These are phyloP conservation scores for Bimuria novae-zelandiae DNA, from an alignment of 2,329 filamentous ascomycete species.

Conservation along the genomic window DNA sequence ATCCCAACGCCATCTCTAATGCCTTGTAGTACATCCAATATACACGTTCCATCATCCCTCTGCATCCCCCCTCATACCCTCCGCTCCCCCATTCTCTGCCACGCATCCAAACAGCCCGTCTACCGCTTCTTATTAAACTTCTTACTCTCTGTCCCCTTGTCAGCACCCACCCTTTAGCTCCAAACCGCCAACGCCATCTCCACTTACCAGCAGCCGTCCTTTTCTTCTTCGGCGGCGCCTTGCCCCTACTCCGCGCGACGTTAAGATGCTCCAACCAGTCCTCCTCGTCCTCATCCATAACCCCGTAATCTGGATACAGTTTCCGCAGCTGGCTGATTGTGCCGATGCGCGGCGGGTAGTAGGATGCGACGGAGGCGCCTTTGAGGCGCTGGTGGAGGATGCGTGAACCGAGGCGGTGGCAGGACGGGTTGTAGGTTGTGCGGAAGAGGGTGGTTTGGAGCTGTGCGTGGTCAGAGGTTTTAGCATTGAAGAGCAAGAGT, in stretches of 20 bases:
- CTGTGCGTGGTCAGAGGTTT: constrained; percentile 52
- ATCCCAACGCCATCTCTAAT: constrained; percentile 20
- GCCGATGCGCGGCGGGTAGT: constrained; percentile 80
- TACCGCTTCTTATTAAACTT: constrained; percentile 54
- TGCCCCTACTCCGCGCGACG: constrained; percentile 65
- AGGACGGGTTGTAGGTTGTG: constrained; percentile 85
- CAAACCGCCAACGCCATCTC: no score
- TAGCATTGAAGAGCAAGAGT: no score
- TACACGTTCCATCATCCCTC: constrained; percentile 14
- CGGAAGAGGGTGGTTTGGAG: constrained; percentile 90
- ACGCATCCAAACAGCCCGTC: constrained; percentile 8
- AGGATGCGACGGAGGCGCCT: constrained; percentile 81
- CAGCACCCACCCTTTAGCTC: constrained; percentile 11
- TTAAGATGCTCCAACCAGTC: constrained; percentile 75
- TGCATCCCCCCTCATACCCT: neutral
- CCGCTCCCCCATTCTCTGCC: neutral
- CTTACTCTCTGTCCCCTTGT: constrained; percentile 47
- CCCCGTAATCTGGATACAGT: constrained; percentile 69
- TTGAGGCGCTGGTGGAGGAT: constrained; percentile 84
- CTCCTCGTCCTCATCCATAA: constrained; percentile 76
- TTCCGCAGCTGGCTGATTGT: constrained; percentile 75
- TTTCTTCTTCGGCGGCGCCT: constrained; percentile 91
- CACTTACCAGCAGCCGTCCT: constrained; percentile 58
- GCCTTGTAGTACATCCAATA: constrained; percentile 21
- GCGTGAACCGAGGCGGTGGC: constrained; percentile 85